These are phyloP conservation scores for Murraya paniculata DNA, from an alignment of 345 rosid genomes.

Conservation along the genomic window DNA sequence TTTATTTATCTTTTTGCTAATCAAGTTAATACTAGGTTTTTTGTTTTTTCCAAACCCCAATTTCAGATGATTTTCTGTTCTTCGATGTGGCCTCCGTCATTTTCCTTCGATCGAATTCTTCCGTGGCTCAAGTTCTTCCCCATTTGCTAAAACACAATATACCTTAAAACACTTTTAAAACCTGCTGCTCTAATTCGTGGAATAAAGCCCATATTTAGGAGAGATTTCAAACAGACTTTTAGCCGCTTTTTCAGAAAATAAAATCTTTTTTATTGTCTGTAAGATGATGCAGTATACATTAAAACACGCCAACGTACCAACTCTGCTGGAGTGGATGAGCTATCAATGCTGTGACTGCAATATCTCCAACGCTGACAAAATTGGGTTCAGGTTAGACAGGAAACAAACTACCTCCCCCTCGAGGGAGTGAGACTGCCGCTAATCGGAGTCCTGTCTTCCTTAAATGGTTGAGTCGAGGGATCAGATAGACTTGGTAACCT, in stretches of 20 bases:
- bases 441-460: constrained; percentile 50
- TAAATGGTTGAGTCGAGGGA: constrained; percentile 77
- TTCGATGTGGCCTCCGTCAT: too few species aligned
- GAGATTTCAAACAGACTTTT: background rate
- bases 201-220: background rate
- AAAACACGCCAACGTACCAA: background rate
- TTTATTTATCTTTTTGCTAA: background rate
- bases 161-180: background rate
- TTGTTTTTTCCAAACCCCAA: too few species aligned
- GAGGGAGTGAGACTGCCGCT: constrained; percentile 26
- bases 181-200: background rate
- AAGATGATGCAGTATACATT: background rate
- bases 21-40: background rate
- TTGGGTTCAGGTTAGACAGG: background rate
- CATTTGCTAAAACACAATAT: background rate
- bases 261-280: background rate
- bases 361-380: background rate
- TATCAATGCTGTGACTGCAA: background rate
- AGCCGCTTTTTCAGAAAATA: background rate
- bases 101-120: too few species aligned
- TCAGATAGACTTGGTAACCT: constrained; percentile 80
- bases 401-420: constrained; percentile 38
- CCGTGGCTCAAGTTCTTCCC: background rate
- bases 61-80: too few species aligned
- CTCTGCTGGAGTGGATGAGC: background rate